Evolutionary conservation across 129 eudicot genomes (phyloP).

Genomic region (Centaurea solstitialis): DNA sequence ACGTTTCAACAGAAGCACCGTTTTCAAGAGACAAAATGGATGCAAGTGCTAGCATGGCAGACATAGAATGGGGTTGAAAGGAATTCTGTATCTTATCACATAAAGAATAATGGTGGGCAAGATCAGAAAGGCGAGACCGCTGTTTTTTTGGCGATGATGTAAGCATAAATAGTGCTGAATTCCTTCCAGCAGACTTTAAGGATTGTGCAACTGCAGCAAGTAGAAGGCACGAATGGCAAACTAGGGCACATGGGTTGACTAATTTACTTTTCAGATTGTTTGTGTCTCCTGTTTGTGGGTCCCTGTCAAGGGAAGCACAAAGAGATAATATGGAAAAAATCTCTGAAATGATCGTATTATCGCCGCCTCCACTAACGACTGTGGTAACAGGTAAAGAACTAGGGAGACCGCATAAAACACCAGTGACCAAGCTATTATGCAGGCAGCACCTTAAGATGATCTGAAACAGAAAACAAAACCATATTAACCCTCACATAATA

Average conservation of each 20-base stretch:
- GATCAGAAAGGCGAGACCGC: slow-evolving; percentile 76
- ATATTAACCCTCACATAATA: background rate
- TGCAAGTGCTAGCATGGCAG: slow-evolving; percentile 96
- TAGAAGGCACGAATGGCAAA: slow-evolving; percentile 70
- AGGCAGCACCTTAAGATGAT: slow-evolving; percentile 85
- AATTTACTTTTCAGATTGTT: slow-evolving; percentile 51
- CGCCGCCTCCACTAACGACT: slow-evolving; percentile 99
- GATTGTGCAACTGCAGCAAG: slow-evolving; percentile 80
- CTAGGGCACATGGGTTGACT: slow-evolving; percentile 52
- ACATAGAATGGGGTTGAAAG: slow-evolving; percentile 70
- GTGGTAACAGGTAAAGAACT: slow-evolving; percentile 89
- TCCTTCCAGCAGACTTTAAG: slow-evolving; percentile 80
- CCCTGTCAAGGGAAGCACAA: slow-evolving; percentile 70
- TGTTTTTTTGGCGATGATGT: slow-evolving; percentile 82
- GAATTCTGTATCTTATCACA: slow-evolving; percentile 65
- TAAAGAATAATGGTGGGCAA: slow-evolving; percentile 82
- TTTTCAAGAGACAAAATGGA: slow-evolving; percentile 81
- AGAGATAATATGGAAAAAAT: slow-evolving; percentile 71
- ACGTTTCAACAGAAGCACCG: slow-evolving; percentile 47
- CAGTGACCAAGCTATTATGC: slow-evolving; percentile 55
- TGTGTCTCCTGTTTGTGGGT: slow-evolving; percentile 57
- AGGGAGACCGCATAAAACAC: slow-evolving; percentile 88
- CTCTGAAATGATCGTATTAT: slow-evolving; percentile 84
- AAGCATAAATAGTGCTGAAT: slow-evolving; percentile 74
- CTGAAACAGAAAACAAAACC: slow-evolving; percentile 47